A percentile compares a stretch with the other conserved stretches of the same genome.
Conservation (phyloP, 495 filamentous ascomycete species). For the Monascus purpureus region DNA sequence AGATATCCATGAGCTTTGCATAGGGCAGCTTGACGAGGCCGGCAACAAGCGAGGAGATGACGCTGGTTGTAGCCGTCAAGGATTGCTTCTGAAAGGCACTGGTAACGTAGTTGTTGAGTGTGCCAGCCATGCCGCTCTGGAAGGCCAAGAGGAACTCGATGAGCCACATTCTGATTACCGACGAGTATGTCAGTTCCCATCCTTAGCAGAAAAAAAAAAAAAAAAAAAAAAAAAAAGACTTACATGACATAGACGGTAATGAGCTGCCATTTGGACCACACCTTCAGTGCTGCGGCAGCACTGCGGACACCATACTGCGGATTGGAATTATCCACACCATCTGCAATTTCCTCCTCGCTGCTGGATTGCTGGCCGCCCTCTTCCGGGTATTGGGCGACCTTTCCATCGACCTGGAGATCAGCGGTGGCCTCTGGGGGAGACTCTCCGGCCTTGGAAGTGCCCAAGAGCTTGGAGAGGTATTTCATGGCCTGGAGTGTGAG, state of each 20-base stretch:
- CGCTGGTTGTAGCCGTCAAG: conserved; percentile 14
- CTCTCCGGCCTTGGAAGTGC: not conserved
- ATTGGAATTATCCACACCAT: conserved; percentile 5
- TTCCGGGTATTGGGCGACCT: not conserved
- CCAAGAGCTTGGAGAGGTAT: not conserved
- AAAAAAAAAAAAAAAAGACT: too few relatives aligned
- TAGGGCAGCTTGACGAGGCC: conserved; percentile 47
- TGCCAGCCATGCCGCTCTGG: conserved; percentile 1
- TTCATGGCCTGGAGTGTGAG: too few relatives aligned
- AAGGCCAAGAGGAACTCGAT: conserved; percentile 7
- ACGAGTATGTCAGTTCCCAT: not conserved
- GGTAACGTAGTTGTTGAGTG: conserved; percentile 10
- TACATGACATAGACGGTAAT: conserved; percentile 6
- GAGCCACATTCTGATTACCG: conserved; percentile 5
- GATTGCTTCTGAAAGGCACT: conserved; percentile 19
- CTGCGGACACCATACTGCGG: conserved; percentile 9
- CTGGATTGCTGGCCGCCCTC: not conserved
- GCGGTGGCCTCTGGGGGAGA: not conserved
- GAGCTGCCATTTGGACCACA: conserved; percentile 7
- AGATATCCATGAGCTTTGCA: conserved; percentile 53
- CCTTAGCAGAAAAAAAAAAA: too few relatives aligned
- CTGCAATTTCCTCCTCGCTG: conserved; percentile 1
- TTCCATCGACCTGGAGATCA: not conserved
- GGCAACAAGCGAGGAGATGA: conserved; percentile 35
- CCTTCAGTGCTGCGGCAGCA: conserved; percentile 8